phyloP scores from a whole-genome alignment of 2,329 filamentous ascomycete genomes.

The Sclerotinia subarctica region DNA sequence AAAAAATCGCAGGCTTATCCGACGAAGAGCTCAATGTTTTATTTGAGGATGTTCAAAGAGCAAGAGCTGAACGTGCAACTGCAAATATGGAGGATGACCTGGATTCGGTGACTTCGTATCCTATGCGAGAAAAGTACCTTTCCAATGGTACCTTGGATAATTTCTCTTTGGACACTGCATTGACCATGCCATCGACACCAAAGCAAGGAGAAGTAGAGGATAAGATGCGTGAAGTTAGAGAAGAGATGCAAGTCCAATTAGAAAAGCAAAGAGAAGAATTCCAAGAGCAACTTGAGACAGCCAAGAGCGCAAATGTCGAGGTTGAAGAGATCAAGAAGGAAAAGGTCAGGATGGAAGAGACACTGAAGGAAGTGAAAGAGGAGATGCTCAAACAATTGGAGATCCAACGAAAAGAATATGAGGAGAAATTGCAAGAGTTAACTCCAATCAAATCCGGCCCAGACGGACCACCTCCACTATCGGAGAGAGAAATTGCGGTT shows the following conservation, averaged over 20 bases:
- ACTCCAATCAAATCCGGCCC: slow-evolving; percentile 56
- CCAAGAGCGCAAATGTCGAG: slow-evolving; percentile 72
- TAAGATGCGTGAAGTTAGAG: slow-evolving; percentile 67
- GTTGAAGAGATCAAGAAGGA: slow-evolving; percentile 81
- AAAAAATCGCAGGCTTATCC: slow-evolving; percentile 83
- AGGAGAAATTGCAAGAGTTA: slow-evolving; percentile 77
- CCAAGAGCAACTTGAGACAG: slow-evolving; percentile 70
- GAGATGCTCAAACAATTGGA: slow-evolving; percentile 86
- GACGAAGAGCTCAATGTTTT: slow-evolving; percentile 93
- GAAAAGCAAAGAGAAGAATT: slow-evolving; percentile 84
- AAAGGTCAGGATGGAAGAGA: slow-evolving; percentile 81
- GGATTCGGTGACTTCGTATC: slow-evolving; percentile 85
- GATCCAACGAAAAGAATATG: slow-evolving; percentile 78
- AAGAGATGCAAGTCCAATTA: slow-evolving; percentile 79
- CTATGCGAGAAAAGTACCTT: slow-evolving; percentile 89
- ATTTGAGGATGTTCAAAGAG: slow-evolving; percentile 90
- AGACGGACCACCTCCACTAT: slow-evolving; percentile 47
- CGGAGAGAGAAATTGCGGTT: slow-evolving; percentile 67
- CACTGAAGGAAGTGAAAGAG: slow-evolving; percentile 71
- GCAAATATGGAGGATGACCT: slow-evolving; percentile 85
- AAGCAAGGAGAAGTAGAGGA: slow-evolving; percentile 74
- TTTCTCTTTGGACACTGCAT: slow-evolving; percentile 87
- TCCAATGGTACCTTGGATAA: slow-evolving; percentile 94
- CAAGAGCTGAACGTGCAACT: slow-evolving; percentile 70
- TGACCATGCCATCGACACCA: slow-evolving; percentile 93